These are phyloP conservation scores for Gentiana straminea DNA, from an alignment of 257 asterid genomes.

Conservation along the genomic window DNA sequence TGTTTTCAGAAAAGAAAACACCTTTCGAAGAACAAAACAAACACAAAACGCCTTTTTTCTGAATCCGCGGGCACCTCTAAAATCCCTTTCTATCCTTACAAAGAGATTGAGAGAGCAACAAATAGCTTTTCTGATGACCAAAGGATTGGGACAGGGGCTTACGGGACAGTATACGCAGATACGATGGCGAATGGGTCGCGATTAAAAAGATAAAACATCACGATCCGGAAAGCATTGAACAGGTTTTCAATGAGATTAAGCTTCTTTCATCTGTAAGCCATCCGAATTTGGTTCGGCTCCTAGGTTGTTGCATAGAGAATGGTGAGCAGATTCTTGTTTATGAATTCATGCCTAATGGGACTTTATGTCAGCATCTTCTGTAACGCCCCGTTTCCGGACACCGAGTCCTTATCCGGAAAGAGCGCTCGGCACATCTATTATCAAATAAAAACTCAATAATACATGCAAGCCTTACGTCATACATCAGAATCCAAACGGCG, in stretches of 20 bases:
- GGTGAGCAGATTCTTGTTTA: conserved; percentile 87
- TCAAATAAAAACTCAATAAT: no score
- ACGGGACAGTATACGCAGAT: conserved; percentile 87
- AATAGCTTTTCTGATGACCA: conserved; percentile 56
- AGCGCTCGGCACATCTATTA: no score
- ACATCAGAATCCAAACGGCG: no score
- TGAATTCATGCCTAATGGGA: conserved; percentile 84
- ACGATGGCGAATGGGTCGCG: conserved; percentile 64
- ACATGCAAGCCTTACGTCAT: no score
- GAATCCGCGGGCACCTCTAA: conserved; percentile 64
- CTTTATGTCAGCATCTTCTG: conserved; percentile 74
- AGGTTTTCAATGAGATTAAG: conserved; percentile 84
- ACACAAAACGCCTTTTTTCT: conserved; percentile 48
- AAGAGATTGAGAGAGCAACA: conserved; percentile 76
- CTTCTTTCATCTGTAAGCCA: conserved; percentile 83
- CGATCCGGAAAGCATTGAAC: conserved; percentile 58
- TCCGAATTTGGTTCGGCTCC: conserved; percentile 77
- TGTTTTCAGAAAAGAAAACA: conserved; percentile 39
- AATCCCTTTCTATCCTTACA: conserved; percentile 51
- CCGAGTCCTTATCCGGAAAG: no score
- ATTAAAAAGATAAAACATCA: conserved; percentile 63
- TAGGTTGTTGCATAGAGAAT: conserved; percentile 83
- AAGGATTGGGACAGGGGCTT: conserved; percentile 86
- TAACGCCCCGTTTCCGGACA: no score
- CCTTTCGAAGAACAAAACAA: conserved; percentile 27